These are phyloP conservation scores for Aspergillus heteromorphus DNA, from an alignment of 495 filamentous ascomycete species.

Conservation along the genomic window DNA sequence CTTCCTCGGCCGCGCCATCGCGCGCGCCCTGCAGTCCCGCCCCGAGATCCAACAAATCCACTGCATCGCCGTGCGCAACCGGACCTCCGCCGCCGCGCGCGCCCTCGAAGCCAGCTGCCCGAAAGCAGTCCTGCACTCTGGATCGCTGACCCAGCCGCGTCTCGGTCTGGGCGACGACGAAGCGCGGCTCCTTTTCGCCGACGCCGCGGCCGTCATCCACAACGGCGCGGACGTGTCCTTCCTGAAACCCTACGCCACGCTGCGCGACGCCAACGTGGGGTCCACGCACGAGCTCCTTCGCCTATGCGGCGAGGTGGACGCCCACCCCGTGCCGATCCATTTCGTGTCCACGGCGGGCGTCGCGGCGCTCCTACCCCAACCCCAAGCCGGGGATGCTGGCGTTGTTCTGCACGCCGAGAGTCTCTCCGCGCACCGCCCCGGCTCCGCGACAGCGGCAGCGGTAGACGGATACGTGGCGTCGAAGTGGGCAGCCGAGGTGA, in stretches of 20 bases:
- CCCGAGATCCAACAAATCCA: no score
- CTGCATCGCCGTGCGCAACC: no score
- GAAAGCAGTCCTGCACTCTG: no score
- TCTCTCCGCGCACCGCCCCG: constrained; percentile 1
- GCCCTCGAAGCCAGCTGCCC: no score
- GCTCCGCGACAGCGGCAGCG: constrained; percentile 15
- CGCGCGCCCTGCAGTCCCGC: no score
- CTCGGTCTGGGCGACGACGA: constrained; percentile 29
- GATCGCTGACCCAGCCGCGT: no score
- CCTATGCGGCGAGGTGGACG: no score
- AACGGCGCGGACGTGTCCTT: constrained; percentile 36
- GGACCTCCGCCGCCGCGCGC: no score
- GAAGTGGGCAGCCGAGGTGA: constrained; percentile 49
- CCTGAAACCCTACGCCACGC: constrained; percentile 28
- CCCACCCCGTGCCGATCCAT: constrained; percentile 20
- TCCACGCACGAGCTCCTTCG: constrained; percentile 26
- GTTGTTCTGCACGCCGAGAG: constrained; percentile 3
- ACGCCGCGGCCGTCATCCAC: constrained; percentile 35
- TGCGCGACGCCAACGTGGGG: constrained; percentile 27
- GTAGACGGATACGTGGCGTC: constrained; percentile 41
- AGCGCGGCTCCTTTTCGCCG: constrained; percentile 11
- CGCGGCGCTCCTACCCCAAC: no score
- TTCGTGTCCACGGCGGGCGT: no score
- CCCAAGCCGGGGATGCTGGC: no score
- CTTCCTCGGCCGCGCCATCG: no score